Conservation (phyloP, 306 rosid genomes). For the Urtica urens region DNA sequence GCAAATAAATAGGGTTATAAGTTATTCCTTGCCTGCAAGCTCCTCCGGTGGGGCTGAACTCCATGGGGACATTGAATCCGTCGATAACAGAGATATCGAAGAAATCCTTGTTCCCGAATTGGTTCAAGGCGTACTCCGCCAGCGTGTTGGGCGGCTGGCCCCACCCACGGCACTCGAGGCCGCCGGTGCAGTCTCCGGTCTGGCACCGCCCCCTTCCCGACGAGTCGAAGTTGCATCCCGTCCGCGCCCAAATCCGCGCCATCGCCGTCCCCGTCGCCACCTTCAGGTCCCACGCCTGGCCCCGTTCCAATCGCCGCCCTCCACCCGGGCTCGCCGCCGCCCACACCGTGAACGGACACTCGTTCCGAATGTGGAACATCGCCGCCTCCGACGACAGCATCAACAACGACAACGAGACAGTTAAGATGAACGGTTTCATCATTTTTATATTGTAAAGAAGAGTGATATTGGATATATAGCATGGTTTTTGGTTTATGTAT, state of each 20-base stretch:
- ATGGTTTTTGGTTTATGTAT: too few species aligned
- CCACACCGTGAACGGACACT: slow-evolving; percentile 18
- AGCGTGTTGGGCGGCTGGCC: slow-evolving; percentile 23
- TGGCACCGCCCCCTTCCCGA: slow-evolving; percentile 6
- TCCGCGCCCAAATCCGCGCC: slow-evolving; percentile 22
- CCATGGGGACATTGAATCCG: slow-evolving; percentile 16
- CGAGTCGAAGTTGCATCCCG: slow-evolving; percentile 14
- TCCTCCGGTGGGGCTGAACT: slow-evolving; percentile 7
- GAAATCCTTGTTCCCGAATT: slow-evolving; percentile 11
- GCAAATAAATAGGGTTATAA: too few species aligned
- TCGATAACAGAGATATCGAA: slow-evolving; percentile 8
- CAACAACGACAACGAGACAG: too few species aligned
- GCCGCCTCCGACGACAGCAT: too few species aligned
- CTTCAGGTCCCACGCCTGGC: slow-evolving; percentile 14
- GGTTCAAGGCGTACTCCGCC: slow-evolving; percentile 17
- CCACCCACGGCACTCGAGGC: slow-evolving; percentile 10
- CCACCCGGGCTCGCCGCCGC: slow-evolving; percentile 25
- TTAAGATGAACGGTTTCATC: too few species aligned
- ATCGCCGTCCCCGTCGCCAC: slow-evolving; percentile 1
- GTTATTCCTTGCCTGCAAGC: not conserved
- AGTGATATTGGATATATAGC: too few species aligned
- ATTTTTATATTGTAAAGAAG: too few species aligned
- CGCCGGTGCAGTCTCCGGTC: slow-evolving; percentile 24
- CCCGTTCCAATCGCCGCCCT: slow-evolving; percentile 8
- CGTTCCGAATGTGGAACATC: slow-evolving; percentile 13